These are phyloP conservation scores for Hanseniaspora lachancei DNA, from an alignment of 805 yeast species.

Conservation along the genomic window DNA sequence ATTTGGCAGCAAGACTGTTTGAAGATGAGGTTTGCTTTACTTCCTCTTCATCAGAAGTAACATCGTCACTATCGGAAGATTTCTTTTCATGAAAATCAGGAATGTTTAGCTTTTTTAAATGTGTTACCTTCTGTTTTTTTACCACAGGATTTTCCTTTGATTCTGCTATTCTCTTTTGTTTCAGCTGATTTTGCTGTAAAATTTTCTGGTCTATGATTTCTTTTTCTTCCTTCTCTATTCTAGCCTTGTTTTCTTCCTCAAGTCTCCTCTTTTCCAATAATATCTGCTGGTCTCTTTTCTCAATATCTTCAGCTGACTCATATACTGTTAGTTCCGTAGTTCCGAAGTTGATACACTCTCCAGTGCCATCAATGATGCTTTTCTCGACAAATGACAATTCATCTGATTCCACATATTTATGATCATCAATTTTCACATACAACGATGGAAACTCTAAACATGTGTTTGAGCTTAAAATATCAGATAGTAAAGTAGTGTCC, in stretches of 20 bases:
- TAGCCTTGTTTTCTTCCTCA: background rate
- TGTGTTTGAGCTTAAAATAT: conserved; percentile 39
- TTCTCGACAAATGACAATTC: conserved; percentile 18
- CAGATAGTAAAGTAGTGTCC: conserved; percentile 30
- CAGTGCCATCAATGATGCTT: background rate
- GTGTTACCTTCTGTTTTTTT: background rate
- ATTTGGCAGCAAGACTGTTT: conserved; percentile 3
- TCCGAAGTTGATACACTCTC: background rate
- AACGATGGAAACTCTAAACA: conserved; percentile 74
- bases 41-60: conserved; percentile 20
- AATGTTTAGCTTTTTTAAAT: background rate
- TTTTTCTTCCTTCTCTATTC: conserved; percentile 19
- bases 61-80: conserved; percentile 12
- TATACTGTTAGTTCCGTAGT: background rate
- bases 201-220: background rate
- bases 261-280: background rate
- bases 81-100: conserved; percentile 5
- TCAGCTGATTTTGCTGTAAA: background rate
- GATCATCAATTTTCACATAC: conserved; percentile 28
- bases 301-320: conserved; percentile 4
- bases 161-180: background rate
- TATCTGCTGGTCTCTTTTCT: background rate
- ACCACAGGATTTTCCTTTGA: background rate
- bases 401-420: conserved; percentile 22
- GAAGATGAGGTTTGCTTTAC: conserved; percentile 17